phyloP scores from a whole-genome alignment of 139 green algal species.

The Astrephomene gubernaculifera region DNA sequence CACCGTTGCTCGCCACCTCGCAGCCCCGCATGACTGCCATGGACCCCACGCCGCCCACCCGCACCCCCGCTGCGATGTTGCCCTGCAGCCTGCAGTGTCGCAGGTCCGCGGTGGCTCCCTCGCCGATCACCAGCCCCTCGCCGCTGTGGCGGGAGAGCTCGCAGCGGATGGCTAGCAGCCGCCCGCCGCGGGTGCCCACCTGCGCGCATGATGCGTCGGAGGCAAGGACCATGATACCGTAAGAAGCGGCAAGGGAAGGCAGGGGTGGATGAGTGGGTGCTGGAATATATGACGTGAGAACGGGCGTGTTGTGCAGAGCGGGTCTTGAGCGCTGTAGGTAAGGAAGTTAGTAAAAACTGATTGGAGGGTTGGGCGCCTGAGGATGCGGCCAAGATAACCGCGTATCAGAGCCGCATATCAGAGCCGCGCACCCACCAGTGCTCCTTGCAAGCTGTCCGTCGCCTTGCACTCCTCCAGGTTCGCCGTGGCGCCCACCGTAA shows the following conservation, averaged over 20 bases:
- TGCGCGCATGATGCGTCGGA: not conserved
- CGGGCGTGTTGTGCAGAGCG: too few species aligned
- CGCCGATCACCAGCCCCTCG: slow-evolving; percentile 9
- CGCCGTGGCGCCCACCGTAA: slow-evolving; percentile 1
- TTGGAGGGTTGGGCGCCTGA: too few species aligned
- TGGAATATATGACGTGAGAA: too few species aligned
- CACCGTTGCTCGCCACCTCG: not conserved
- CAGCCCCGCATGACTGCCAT: slow-evolving; percentile 17
- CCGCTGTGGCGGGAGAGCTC: not conserved
- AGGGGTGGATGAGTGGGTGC: too few species aligned
- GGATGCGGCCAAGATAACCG: too few species aligned
- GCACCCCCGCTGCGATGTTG: not conserved
- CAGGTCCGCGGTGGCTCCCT: slow-evolving; percentile 30
- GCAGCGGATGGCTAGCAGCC: slow-evolving; percentile 23
- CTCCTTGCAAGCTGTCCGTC: slow-evolving; percentile 13
- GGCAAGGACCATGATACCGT: too few species aligned
- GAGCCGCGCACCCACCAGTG: not conserved
- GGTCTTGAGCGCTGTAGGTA: too few species aligned
- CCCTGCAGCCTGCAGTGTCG: not conserved
- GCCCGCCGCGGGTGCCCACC: slow-evolving; percentile 27
- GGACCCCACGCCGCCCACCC: slow-evolving; percentile 27
- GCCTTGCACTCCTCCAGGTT: slow-evolving; percentile 9
- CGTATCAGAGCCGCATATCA: too few species aligned
- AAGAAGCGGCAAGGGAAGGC: too few species aligned
- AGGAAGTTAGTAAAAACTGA: too few species aligned